Evolutionary conservation across 768 basidiomycete genomes (phyloP).

Genomic region (Cubamyces sp.): DNA sequence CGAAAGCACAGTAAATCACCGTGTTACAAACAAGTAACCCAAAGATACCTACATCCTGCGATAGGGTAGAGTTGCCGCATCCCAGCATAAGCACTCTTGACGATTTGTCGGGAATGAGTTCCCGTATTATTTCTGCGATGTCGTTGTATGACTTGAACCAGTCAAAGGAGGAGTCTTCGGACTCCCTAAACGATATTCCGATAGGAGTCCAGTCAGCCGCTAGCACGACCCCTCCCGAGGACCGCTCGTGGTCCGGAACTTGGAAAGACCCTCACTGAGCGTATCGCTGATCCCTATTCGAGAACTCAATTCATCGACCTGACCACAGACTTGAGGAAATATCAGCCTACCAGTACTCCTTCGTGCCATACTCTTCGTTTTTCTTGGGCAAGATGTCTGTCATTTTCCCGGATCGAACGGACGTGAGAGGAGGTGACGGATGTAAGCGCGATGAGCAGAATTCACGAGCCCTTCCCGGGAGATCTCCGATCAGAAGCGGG

Average conservation of each 20-base stretch:
- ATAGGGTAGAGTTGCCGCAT: slow-evolving; percentile 82
- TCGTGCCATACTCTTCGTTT: slow-evolving; percentile 71
- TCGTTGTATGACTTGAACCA: slow-evolving; percentile 88
- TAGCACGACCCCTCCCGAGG: background rate
- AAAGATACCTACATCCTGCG: slow-evolving; percentile 59
- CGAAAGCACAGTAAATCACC: background rate
- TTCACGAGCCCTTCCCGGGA: slow-evolving; percentile 9
- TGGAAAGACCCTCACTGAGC: slow-evolving; percentile 48
- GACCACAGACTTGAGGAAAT: background rate
- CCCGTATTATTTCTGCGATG: slow-evolving; percentile 61
- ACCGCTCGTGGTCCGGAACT: background rate
- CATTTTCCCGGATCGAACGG: slow-evolving; percentile 2
- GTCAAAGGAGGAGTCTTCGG: slow-evolving; percentile 66
- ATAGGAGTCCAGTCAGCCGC: background rate
- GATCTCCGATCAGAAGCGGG: slow-evolving; percentile 17
- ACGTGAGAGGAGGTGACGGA: background rate
- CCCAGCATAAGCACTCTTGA: slow-evolving; percentile 78
- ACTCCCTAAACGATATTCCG: slow-evolving; percentile 49
- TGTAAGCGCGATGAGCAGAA: slow-evolving; percentile 11
- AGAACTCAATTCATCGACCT: background rate
- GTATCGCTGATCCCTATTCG: slow-evolving; percentile 70
- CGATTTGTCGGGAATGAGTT: slow-evolving; percentile 62
- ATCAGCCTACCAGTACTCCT: slow-evolving; percentile 65
- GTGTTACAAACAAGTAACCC: no score
- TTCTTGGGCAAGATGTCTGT: slow-evolving; percentile 50